These are phyloP conservation scores for Pestalotiopsis sp. DNA, from an alignment of 2,329 filamentous ascomycete genomes.

Conservation along the genomic window DNA sequence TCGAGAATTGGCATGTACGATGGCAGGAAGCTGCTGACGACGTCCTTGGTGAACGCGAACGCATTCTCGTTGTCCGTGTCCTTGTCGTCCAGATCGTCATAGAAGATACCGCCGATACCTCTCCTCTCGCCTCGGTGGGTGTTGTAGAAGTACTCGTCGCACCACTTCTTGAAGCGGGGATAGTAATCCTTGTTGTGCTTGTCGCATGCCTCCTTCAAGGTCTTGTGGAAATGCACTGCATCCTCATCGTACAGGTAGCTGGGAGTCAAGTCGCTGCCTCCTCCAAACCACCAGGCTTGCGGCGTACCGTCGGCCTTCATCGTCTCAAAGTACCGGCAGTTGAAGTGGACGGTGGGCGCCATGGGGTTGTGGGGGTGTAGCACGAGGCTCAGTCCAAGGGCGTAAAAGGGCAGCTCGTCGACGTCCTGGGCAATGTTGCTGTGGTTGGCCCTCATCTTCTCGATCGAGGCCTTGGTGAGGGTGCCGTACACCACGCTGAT, in stretches of 20 bases:
- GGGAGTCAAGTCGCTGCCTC: constrained; percentile 91
- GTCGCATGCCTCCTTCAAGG: constrained; percentile 91
- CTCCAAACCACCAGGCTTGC: constrained; percentile 98
- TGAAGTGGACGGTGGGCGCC: constrained; percentile 96
- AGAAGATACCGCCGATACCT: constrained; percentile 96
- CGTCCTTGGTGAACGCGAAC: constrained; percentile 87
- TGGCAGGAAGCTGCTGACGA: constrained; percentile 84
- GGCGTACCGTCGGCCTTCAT: constrained; percentile 78
- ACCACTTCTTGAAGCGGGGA: constrained; percentile 95
- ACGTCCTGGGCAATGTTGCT: constrained; percentile 76
- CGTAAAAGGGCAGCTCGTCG: constrained; percentile 89
- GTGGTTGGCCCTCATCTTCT: constrained; percentile 93
- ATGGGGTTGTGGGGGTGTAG: constrained; percentile 94
- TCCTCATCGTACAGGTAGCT: constrained; percentile 96
- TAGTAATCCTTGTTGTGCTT: constrained; percentile 92
- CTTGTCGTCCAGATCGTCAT: constrained; percentile 89
- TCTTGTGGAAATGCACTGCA: constrained; percentile 93
- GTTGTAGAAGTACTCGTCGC: constrained; percentile 95
- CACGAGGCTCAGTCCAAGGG: constrained; percentile 89
- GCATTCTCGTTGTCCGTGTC: constrained; percentile 87
- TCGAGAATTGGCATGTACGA: constrained; percentile 89
- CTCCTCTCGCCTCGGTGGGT: constrained; percentile 87
- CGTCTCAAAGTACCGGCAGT: constrained; percentile 99
- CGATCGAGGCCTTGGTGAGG: constrained; percentile 82
- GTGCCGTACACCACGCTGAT: constrained; percentile 94